phyloP scores from a whole-genome alignment of 768 basidiomycete genomes.

The Lactarius pseudohatsudake region DNA sequence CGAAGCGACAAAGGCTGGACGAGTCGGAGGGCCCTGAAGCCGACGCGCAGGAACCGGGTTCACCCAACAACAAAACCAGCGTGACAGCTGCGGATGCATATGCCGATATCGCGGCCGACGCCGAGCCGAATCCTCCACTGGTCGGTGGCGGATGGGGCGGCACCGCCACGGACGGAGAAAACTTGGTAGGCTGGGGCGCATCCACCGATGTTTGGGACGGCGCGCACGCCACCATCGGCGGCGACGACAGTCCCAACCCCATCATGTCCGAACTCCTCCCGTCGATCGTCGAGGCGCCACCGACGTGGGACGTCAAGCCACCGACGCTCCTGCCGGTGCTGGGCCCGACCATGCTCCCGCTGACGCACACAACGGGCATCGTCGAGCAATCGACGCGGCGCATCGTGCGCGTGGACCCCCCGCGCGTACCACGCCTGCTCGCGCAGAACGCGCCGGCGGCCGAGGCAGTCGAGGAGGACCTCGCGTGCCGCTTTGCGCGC shows the following conservation, averaged over 20 bases:
- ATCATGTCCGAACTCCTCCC: background rate
- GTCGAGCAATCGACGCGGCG: slow-evolving; percentile 66
- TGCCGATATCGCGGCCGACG: background rate
- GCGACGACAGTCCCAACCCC: background rate
- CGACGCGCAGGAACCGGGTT: background rate
- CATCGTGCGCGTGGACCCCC: slow-evolving; percentile 48
- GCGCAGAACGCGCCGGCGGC: slow-evolving; percentile 18
- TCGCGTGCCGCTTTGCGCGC: slow-evolving; percentile 48
- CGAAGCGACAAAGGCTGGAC: slow-evolving; percentile 33
- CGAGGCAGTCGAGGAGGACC: slow-evolving; percentile 46
- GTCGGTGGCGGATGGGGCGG: slow-evolving; percentile 16
- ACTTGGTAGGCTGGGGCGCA: slow-evolving; percentile 17
- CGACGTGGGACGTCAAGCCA: slow-evolving; percentile 21
- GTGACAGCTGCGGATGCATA: background rate
- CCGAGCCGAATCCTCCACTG: background rate
- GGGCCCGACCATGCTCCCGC: slow-evolving; percentile 56
- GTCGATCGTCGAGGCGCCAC: slow-evolving; percentile 3
- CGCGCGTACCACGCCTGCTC: slow-evolving; percentile 34
- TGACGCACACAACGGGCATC: slow-evolving; percentile 63
- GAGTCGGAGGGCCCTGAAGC: background rate
- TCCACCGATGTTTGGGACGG: slow-evolving; percentile 12
- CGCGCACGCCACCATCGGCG: background rate
- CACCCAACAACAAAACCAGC: slow-evolving; percentile 1
- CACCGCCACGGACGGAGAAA: background rate
- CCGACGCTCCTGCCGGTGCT: slow-evolving; percentile 44